Evolutionary conservation across 2,329 filamentous ascomycete species (phyloP).

Genomic region (Dichotomopilus funicola): DNA sequence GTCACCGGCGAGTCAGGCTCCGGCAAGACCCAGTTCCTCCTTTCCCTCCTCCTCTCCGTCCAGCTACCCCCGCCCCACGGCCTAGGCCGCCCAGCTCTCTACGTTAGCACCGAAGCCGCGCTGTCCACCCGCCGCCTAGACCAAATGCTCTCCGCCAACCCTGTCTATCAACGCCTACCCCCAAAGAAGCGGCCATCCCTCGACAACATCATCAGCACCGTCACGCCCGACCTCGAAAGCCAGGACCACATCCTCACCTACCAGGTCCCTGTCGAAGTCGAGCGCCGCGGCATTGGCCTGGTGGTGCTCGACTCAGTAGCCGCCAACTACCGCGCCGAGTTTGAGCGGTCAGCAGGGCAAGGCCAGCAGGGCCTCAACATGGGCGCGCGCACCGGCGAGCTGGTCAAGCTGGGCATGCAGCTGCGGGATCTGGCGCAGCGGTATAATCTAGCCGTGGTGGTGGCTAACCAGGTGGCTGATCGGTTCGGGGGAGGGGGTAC

Average conservation of each 20-base stretch:
- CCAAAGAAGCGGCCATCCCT: constrained; percentile 50
- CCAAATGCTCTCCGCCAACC: constrained; percentile 68
- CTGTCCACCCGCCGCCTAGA: constrained; percentile 74
- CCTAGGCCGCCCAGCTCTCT: constrained; percentile 68
- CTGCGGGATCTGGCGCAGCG: constrained; percentile 69
- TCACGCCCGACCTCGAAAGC: constrained; percentile 81
- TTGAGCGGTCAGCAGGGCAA: constrained; percentile 45
- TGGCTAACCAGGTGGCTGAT: constrained; percentile 93
- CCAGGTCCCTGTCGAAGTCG: constrained; percentile 80
- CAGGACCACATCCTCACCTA: constrained; percentile 93
- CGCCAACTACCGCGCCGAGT: constrained; percentile 92
- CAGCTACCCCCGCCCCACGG: constrained; percentile 73
- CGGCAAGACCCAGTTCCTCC: constrained; percentile 90
- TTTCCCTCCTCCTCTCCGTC: constrained; percentile 74
- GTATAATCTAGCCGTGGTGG: constrained; percentile 74
- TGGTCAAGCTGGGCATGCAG: constrained; percentile 68
- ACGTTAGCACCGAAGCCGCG: constrained; percentile 87
- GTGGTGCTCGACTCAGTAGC: constrained; percentile 87
- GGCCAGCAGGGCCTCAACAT: constrained; percentile 49
- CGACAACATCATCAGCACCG: constrained; percentile 70
- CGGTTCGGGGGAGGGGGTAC: constrained; percentile 48
- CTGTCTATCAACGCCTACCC: constrained; percentile 41
- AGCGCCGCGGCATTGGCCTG: constrained; percentile 69
- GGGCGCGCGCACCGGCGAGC: constrained; percentile 67
- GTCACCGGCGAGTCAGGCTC: constrained; percentile 88